phyloP scores from a whole-genome alignment of 768 basidiomycete species.

The Leccinum subtestaceum region DNA sequence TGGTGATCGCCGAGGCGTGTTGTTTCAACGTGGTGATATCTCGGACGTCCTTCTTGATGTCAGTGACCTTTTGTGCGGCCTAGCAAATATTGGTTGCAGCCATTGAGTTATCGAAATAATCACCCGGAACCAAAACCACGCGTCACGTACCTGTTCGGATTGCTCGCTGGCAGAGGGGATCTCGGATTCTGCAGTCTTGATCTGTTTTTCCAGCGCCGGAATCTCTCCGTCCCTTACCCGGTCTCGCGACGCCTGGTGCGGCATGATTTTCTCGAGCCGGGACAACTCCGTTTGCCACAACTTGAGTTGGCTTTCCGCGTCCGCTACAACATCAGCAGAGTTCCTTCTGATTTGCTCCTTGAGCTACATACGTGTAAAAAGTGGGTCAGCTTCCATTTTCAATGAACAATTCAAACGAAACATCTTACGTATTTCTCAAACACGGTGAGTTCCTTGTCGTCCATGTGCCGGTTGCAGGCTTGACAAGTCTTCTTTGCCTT shows the following conservation, averaged over 20 bases:
- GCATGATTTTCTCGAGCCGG: conserved; percentile 55
- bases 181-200: conserved; percentile 53
- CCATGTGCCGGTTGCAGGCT: conserved; percentile 71
- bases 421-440: conserved; percentile 70
- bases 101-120: background rate
- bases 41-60: conserved; percentile 55
- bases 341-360: conserved; percentile 57
- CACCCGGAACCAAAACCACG: background rate
- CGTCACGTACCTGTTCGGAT: conserved; percentile 61
- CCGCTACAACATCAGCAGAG: conserved; percentile 44
- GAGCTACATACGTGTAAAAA: conserved; percentile 42
- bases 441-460: conserved; percentile 47
- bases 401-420: background rate
- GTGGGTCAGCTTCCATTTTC: background rate
- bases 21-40: conserved; percentile 61
- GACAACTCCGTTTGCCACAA: conserved; percentile 62
- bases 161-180: conserved; percentile 48
- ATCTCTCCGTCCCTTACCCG: conserved; percentile 62
- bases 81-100: conserved; percentile 24
- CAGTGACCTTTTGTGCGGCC: conserved; percentile 51
- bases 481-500: conserved; percentile 66
- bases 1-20: conserved; percentile 54
- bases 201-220: conserved; percentile 59
- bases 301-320: conserved; percentile 36
- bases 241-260: conserved; percentile 51